Conservation (phyloP, 192 early-diverging fungal genomes). For the Linnemannia zychae region DNA sequence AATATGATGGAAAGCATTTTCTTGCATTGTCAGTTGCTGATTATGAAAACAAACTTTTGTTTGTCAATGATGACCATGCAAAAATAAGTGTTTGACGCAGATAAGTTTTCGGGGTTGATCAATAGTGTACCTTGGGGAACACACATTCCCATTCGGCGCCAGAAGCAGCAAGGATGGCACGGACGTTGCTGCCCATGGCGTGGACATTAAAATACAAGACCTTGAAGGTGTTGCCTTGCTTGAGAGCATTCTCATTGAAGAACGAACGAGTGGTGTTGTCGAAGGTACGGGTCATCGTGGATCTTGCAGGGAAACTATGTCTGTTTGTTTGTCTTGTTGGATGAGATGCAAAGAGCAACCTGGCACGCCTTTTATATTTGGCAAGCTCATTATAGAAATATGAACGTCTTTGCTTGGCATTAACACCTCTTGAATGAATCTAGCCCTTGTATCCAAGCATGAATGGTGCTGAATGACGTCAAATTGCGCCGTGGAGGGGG, state of each 20-base stretch:
- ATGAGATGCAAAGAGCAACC: not conserved
- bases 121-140: conserved; percentile 22
- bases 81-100: not conserved
- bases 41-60: not conserved
- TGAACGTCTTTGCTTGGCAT: not conserved
- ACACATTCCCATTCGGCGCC: conserved; percentile 34
- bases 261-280: conserved; percentile 16
- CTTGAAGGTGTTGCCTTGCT: conserved; percentile 48
- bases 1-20: not conserved
- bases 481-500: not conserved
- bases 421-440: not conserved
- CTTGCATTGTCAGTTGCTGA: too few relatives aligned
- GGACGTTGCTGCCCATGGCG: not conserved
- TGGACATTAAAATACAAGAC: conserved; percentile 34
- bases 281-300: conserved; percentile 32
- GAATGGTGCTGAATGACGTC: not conserved
- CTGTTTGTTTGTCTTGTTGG: not conserved
- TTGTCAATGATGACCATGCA: not conserved
- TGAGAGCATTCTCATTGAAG: conserved; percentile 52
- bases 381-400: conserved; percentile 57
- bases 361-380: conserved; percentile 66
- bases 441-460: not conserved
- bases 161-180: conserved; percentile 38
- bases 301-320: not conserved
- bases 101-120: not conserved